phyloP scores from a whole-genome alignment of 805 yeast genomes.

The Nakazawaea peltata region DNA sequence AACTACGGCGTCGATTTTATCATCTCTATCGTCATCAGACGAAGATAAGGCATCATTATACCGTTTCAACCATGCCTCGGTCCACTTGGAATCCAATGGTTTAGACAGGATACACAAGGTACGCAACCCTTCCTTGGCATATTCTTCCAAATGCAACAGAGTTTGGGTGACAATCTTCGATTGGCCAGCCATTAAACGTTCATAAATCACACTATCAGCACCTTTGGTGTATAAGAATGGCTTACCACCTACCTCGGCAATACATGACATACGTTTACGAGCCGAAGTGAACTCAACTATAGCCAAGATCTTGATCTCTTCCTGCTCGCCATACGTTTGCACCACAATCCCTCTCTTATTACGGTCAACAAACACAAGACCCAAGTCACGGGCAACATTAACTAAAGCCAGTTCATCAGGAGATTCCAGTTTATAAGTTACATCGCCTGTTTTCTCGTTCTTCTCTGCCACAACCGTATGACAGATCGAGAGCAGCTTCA shows the following conservation, averaged over 20 bases:
- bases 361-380: constrained; percentile 52
- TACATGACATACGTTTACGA: constrained; percentile 73
- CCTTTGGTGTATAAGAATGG: constrained; percentile 52
- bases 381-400: constrained; percentile 67
- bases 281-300: constrained; percentile 60
- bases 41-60: constrained; percentile 64
- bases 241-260: constrained; percentile 37
- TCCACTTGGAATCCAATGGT: constrained; percentile 59
- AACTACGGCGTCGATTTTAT: constrained; percentile 64
- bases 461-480: constrained; percentile 66
- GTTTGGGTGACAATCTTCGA: constrained; percentile 49
- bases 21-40: constrained; percentile 53
- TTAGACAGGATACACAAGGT: constrained; percentile 74
- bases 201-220: constrained; percentile 66
- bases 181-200: constrained; percentile 25
- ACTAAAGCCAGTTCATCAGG: constrained; percentile 82
- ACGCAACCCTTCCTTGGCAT: constrained; percentile 77
- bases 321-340: constrained; percentile 35
- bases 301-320: constrained; percentile 42
- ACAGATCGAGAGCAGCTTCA: constrained; percentile 62
- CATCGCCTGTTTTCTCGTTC: constrained; percentile 28
- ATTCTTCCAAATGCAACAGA: constrained; percentile 67
- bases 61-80: constrained; percentile 47
- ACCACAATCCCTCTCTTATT: constrained; percentile 38
- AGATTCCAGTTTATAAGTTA: constrained; percentile 67